phyloP scores from a whole-genome alignment of 768 basidiomycete species.

The Tephrocybe sp. region DNA sequence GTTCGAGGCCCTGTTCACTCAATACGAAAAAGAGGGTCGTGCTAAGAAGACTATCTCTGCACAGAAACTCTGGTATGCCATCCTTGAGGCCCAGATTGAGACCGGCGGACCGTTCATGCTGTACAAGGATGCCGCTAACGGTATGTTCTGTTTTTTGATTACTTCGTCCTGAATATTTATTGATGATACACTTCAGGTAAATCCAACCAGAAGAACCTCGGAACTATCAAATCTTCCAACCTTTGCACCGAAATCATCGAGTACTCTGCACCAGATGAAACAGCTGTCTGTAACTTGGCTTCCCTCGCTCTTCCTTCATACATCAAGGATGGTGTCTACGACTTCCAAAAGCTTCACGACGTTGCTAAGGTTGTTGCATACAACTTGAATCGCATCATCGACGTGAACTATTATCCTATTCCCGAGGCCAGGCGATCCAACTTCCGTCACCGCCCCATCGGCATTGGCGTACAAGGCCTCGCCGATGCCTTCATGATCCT shows the following conservation, averaged over 20 bases:
- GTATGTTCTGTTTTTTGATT: conserved; percentile 46
- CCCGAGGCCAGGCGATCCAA: conserved; percentile 90
- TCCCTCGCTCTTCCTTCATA: conserved; percentile 94
- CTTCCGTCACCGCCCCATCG: conserved; percentile 96
- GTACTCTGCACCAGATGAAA: conserved; percentile 96
- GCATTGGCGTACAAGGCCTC: conserved; percentile 95
- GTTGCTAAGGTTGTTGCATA: conserved; percentile 89
- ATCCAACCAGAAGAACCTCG: conserved; percentile 97
- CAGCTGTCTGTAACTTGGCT: conserved; percentile 97
- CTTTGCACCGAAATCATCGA: conserved; percentile 99
- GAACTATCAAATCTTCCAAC: conserved; percentile 99
- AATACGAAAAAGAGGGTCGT: conserved; percentile 88
- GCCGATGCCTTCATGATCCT: conserved; percentile 98
- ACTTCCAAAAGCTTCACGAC: conserved; percentile 94
- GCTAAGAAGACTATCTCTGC: conserved; percentile 83
- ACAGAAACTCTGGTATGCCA: conserved; percentile 98
- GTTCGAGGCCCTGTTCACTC: conserved; percentile 82
- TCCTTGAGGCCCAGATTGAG: conserved; percentile 95
- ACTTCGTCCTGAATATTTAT: too few species aligned
- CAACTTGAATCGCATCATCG: conserved; percentile 95
- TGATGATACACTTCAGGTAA: too few species aligned
- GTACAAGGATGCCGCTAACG: conserved; percentile 95
- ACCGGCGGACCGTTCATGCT: conserved; percentile 99
- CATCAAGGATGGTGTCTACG: conserved; percentile 77
- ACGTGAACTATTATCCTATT: conserved; percentile 93